Base-by-base conservation (phyloP, 768 basidiomycete species). In the Boletales sp. region DNA sequence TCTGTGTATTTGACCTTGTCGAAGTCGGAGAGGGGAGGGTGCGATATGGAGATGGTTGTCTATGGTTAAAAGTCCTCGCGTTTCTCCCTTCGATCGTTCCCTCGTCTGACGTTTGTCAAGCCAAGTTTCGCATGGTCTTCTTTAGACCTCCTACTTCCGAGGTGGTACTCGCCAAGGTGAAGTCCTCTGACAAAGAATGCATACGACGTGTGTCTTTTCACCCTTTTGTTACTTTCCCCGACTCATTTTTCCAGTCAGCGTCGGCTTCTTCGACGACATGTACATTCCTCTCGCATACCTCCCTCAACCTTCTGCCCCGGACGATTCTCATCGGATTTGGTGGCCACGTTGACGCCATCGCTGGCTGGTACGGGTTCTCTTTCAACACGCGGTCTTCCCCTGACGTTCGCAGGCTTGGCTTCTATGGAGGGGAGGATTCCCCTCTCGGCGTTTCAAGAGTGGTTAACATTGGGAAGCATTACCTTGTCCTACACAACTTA, bases 211-310 rank as follows among this genome's bases (percentile, higher is more conserved):
- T 38, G 89, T 74, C 14, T 30, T 25, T 45, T 12, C 34, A 2
- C 41, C 35, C 30, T 39, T 17, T 25, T 8, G 25, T n/a, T 14
- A 32, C 25, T 18, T 49, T 57, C 28, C 58, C 28, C 21, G 17
- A 36, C 21, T 21, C 21, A 21, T 4, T 21, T 21, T 48, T 31
- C 14, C 59, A 95, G 94, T 95, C 25, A 81, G 86, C 19, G 67
- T 96, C 15, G 87, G 86, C 17, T 97, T 98, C 74, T 98, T 98
- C 61, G 90, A 93, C 68, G 94, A 97, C 59, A 85, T 97, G 19
- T 90, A 91, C 63, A 79, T 97, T 41, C 90, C 93, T 0, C 70
- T 79, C 0, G 72, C 79, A 4, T 85, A 90, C 50, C 81, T 97
- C 6, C 94, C 94, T 2, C 81, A 86, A 59, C 87, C 91, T 25